These are phyloP conservation scores for Arthrobotrys entomopaga DNA, from an alignment of 2,329 filamentous ascomycete genomes.

Conservation along the genomic window DNA sequence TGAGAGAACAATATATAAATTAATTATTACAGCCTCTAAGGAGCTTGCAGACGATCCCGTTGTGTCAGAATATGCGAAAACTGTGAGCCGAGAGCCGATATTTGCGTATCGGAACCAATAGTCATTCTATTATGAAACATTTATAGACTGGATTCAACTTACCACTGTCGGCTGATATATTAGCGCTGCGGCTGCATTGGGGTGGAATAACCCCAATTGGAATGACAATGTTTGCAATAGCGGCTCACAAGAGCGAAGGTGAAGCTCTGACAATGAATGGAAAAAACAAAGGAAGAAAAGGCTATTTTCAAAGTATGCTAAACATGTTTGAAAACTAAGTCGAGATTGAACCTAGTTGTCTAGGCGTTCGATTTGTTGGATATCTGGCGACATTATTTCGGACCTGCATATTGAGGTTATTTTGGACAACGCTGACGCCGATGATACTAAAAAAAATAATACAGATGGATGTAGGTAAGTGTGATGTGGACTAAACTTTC, in stretches of 20 bases:
- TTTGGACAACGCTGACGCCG: conserved; percentile 39
- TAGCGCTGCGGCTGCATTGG: not conserved
- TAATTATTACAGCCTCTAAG: not conserved
- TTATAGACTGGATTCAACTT: not conserved
- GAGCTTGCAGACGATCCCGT: not conserved
- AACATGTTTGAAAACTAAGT: not conserved
- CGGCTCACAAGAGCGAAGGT: conserved; percentile 34
- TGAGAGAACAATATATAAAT: conserved; percentile 16
- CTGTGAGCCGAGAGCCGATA: not conserved
- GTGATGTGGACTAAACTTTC: not conserved
- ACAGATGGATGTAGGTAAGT: not conserved
- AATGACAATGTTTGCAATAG: conserved; percentile 4
- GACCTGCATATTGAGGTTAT: conserved; percentile 5
- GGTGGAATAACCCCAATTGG: conserved; percentile 3
- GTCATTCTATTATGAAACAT: not conserved
- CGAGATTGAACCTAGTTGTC: conserved; percentile 16
- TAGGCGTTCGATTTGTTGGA: conserved; percentile 8
- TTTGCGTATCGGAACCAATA: not conserved
- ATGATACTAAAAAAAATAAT: conserved; percentile 38
- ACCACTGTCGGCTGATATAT: conserved; percentile 27
- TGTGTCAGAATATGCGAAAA: not conserved
- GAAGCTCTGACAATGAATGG: not conserved
- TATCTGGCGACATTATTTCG: no score
- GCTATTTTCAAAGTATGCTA: not conserved
- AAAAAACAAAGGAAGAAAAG: no score